Percentiles rank a stretch among this genome's conserved stretches.
Evolutionary conservation across 306 rosid species (phyloP).

Genomic region (Lathyrus sativus): DNA sequence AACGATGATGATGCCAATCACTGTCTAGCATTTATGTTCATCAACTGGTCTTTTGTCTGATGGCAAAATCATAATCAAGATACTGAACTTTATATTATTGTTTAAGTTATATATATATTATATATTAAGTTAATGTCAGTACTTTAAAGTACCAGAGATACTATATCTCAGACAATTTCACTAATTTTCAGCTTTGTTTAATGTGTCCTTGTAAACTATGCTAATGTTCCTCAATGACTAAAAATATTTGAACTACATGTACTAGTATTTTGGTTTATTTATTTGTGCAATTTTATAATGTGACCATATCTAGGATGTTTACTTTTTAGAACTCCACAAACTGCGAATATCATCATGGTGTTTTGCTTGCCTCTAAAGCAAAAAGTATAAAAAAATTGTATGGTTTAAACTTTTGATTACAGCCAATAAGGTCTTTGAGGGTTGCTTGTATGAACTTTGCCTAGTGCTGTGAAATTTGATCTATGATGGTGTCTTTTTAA

Average conservation of each 20-base stretch:
- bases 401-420: not conserved
- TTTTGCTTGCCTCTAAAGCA: slow-evolving; percentile 41
- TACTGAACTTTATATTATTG: slow-evolving; percentile 7
- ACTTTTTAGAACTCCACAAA: slow-evolving; percentile 4
- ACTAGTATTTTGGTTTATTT: not conserved
- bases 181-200: slow-evolving; percentile 44
- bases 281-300: not conserved
- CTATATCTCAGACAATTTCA: slow-evolving; percentile 38
- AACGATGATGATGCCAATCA: slow-evolving; percentile 89
- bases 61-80: slow-evolving; percentile 11
- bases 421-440: too few relatives aligned
- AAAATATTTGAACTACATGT: not conserved
- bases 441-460: not conserved
- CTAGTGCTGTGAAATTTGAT: not conserved
- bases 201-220: slow-evolving; percentile 19
- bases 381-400: not conserved
- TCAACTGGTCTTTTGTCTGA: slow-evolving; percentile 94
- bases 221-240: not conserved
- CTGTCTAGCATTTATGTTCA: slow-evolving; percentile 89
- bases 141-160: slow-evolving; percentile 40
- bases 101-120: not conserved
- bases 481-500: slow-evolving; percentile 16
- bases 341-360: slow-evolving; percentile 15
- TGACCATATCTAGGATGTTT: not conserved
- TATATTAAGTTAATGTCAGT: slow-evolving; percentile 39